Base-by-base conservation (phyloP, 176 grass and related monocot genomes). In the Zizania latifolia region DNA sequence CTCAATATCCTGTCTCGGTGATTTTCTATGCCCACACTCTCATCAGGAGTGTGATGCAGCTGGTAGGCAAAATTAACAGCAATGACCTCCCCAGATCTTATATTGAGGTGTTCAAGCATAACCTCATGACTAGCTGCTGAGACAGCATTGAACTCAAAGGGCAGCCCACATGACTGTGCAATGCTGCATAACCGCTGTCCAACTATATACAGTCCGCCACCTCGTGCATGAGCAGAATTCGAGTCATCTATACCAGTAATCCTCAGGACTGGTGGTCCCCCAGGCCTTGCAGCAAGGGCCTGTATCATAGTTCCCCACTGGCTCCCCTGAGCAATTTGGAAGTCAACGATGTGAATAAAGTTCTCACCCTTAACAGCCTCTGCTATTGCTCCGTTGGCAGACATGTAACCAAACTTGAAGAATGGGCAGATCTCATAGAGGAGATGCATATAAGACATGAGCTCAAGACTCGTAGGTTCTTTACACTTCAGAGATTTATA, bases 371-470 rank as follows among this genome's bases (percentile, higher is more conserved):
- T 90, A 46, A 94, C 85, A 31, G 92, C 92, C 61, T 94, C 92
- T 10, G 82, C 85, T 57, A 94, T 90, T 7, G 88, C 92, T 80
- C 88, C 88, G 74, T 94, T 94, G 65, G 92, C 92, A 72, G 92
- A 90, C 78, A 94, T 88, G 79, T 90, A 94, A 31, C 88, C 92
- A 59, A 94, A 94, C 75, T 88, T 94, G 65, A 88, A 94, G 83
- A 88, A 94, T 24, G 88, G 92, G 40, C 88, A 94, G 4, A 90
- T 86, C 21, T 90, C 85, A 66, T 90, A 94, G 40, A 94, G 81
- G 53, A 85, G 70, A 56, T 83, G 78, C 92, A 94, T 94, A 72
- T 88, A 90, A 23, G 92, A 90, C 81, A 94, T 80, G 39, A 90
- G 87, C 58, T 94, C 92, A 33, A 82, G 86, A 77, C 83, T 62